Percentiles rank a stretch among this genome's conserved stretches.
phyloP scores from a whole-genome alignment of 371 early-diverging fungal species.

The Saksenaea vasiformis region DNA sequence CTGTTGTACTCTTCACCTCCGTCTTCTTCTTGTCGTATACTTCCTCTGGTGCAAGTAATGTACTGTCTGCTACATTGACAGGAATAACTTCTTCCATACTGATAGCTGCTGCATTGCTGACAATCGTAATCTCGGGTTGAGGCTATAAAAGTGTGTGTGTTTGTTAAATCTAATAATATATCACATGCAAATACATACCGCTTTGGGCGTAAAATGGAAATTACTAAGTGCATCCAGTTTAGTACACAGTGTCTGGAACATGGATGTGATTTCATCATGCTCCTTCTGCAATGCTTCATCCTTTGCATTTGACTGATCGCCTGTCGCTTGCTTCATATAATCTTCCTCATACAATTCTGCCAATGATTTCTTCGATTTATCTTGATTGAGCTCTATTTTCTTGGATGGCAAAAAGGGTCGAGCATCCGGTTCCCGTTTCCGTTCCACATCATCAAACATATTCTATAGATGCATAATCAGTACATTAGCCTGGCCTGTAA shows the following conservation, averaged over 20 bases:
- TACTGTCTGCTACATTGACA: conserved; percentile 81
- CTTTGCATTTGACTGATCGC: conserved; percentile 64
- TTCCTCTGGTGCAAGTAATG: conserved; percentile 90
- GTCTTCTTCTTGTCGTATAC: conserved; percentile 73
- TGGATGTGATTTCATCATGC: conserved; percentile 77
- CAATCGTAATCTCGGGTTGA: conserved; percentile 77
- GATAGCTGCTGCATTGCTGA: conserved; percentile 85
- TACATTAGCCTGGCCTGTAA: neutral
- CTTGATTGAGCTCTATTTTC: conserved; percentile 77
- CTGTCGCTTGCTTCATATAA: conserved; percentile 68
- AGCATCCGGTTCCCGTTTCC: conserved; percentile 72
- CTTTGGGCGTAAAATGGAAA: conserved; percentile 89
- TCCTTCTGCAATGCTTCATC: conserved; percentile 73
- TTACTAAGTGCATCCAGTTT: conserved; percentile 92
- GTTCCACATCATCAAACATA: conserved; percentile 91
- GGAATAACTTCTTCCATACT: conserved; percentile 96
- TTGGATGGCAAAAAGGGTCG: conserved; percentile 81
- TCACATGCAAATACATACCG: conserved; percentile 29
- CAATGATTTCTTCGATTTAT: conserved; percentile 82
- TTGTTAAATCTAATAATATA: neutral
- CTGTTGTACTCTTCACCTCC: conserved; percentile 66
- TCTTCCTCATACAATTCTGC: conserved; percentile 93
- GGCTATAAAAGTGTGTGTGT: conserved; percentile 22
- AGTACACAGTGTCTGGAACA: conserved; percentile 74
- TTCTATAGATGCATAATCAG: conserved; percentile 21